Evolutionary conservation across 257 asterid species (phyloP).

Genomic region (Solanum peruvianum): DNA sequence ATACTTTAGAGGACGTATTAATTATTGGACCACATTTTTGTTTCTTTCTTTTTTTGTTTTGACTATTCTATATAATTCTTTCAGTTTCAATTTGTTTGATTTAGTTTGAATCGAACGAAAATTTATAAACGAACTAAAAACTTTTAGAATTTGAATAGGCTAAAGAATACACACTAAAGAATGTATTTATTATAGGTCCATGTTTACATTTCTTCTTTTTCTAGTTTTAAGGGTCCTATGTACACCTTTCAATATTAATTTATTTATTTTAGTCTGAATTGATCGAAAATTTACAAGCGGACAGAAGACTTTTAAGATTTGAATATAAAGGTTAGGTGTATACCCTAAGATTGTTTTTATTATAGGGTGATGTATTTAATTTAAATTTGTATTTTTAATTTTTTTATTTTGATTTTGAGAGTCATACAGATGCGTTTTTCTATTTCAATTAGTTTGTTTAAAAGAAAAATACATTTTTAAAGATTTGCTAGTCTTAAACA

Average conservation of each 20-base stretch:
- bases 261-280: no score
- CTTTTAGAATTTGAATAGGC: not conserved
- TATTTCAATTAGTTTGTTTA: no score
- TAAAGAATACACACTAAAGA: no score
- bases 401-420: not conserved
- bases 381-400: not conserved
- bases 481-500: no score
- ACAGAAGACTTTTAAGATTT: not conserved
- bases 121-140: not conserved
- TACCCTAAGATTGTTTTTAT: not conserved
- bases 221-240: not conserved
- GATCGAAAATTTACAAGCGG: not conserved
- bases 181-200: not conserved
- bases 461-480: no score
- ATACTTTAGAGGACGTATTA: no score
- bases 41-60: no score
- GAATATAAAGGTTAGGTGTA: not conserved
- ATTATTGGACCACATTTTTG: not conserved
- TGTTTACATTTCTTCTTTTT: not conserved
- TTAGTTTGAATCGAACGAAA: not conserved
- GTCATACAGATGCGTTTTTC: not conserved
- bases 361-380: not conserved
- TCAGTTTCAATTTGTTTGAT: no score
- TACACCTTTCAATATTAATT: no score
- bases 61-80: not conserved